Conservation (phyloP, 768 basidiomycete genomes). For the Panus rudis region DNA sequence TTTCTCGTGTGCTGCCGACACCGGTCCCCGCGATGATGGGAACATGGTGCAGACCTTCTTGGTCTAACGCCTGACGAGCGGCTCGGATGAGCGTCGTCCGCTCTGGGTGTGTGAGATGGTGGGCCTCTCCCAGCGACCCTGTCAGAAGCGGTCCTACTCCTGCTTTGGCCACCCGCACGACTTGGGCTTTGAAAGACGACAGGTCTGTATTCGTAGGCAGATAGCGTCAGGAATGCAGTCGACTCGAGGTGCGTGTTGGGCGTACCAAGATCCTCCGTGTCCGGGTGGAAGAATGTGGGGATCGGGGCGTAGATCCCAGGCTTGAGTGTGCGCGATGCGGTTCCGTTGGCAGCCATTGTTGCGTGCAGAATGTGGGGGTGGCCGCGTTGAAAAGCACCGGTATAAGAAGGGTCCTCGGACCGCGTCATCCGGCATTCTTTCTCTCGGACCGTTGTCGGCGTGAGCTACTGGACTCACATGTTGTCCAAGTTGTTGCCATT, state of each 20-base stretch:
- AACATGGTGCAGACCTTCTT: conserved; percentile 44
- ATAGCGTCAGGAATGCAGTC: too few relatives aligned
- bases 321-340: conserved; percentile 47
- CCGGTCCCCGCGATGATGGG: conserved; percentile 84
- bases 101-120: conserved; percentile 38
- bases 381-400: too few relatives aligned
- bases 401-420: too few relatives aligned
- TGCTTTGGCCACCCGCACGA: conserved; percentile 32
- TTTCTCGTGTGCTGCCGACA: conserved; percentile 76
- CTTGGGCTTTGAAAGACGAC: conserved; percentile 31
- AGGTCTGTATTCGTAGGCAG: conserved; percentile 24
- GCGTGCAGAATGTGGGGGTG: too few relatives aligned
- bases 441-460: too few relatives aligned
- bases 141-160: conserved; percentile 31
- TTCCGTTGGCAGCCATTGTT: too few relatives aligned
- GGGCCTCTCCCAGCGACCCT: conserved; percentile 43
- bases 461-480: too few relatives aligned
- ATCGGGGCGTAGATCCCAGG: conserved; percentile 83
- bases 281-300: conserved; percentile 74
- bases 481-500: too few relatives aligned
- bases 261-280: conserved; percentile 78
- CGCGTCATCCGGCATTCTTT: too few relatives aligned
- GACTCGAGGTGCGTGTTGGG: conserved; percentile 10
- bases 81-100: conserved; percentile 18
- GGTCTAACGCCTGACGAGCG: conserved; percentile 64